Conservation (phyloP, 306 rosid species). For the Gastrolobium bilobum region DNA sequence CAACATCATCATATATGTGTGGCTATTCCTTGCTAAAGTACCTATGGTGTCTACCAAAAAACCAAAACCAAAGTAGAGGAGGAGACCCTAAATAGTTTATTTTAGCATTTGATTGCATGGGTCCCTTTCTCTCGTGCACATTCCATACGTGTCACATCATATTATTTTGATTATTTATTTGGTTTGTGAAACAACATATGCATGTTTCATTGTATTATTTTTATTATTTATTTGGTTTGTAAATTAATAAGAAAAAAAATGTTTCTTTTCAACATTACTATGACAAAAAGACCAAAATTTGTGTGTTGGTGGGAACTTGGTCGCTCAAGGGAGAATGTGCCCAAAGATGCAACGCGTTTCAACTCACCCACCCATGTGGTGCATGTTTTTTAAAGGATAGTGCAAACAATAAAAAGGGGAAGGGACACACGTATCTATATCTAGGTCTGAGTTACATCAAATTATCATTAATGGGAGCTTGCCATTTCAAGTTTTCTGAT, state of each 20-base stretch:
- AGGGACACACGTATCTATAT: conserved; percentile 48
- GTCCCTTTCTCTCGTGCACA: background rate
- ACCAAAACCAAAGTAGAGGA: background rate
- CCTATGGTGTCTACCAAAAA: conserved; percentile 47
- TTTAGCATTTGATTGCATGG: conserved; percentile 47
- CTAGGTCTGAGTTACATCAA: conserved; percentile 43
- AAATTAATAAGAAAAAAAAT: no score
- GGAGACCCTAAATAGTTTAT: conserved; percentile 14
- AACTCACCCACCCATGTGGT: conserved; percentile 52
- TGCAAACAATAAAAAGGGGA: conserved; percentile 33
- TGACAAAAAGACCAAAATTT: background rate
- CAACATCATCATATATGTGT: conserved; percentile 37
- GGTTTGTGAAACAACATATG: no score
- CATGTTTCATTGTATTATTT: no score
- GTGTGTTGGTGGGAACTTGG: conserved; percentile 35
- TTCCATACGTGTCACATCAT: no score
- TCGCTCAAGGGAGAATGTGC: conserved; percentile 5
- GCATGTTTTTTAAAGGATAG: conserved; percentile 35
- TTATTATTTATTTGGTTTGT: no score
- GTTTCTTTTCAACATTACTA: no score
- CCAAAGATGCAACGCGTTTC: conserved; percentile 13
- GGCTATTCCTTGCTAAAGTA: conserved; percentile 51
- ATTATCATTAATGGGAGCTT: conserved; percentile 48
- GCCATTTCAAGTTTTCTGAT: conserved; percentile 37
- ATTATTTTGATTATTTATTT: no score